Base-by-base conservation (phyloP, 1,139 yeast genomes). In the Meyerozyma elateridarum region DNA sequence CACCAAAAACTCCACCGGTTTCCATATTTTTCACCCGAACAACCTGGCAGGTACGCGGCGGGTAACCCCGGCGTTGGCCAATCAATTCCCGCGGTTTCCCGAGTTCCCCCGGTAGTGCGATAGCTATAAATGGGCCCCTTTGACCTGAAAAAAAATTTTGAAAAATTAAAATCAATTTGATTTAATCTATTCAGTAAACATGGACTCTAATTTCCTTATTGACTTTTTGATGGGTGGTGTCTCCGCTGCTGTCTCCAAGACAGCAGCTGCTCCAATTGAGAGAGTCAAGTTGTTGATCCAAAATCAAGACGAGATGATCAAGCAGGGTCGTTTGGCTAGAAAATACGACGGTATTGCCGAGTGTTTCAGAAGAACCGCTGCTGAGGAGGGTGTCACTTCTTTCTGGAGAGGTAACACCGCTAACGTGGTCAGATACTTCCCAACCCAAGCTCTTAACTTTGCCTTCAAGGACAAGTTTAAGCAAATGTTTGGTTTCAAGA, bases 331-430 rank as follows among this genome's bases (percentile, higher is more conserved):
- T 68, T 73, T 80, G 49, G 67, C 75, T 42, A 69, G 57, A 52
- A 73, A 67, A 52, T 80, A 80, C 75, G 68, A 59, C 44, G 88
- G 88, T 70, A 79, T 80, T 49, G 61, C 48, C 42, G 87, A 80
- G 56, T 76, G 84, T 64, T 80, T 80, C 82, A 68, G 60, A 52
- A 78, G 87, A 62, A 80, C 87, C 46, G 72, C 79, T 45, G 73
- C 76, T 41, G 80, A 77, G 44, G 88, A 80, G 68, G 88, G 88
- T 66, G 52, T 78, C 41, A 66, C 64, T 41, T 64, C 87, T 40
- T 76, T 80, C 76, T 80, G 88, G 88, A 75, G 87, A 73, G 88
- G 88, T 69, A 80, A 80, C 82, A 77, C 87, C 42, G 88, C 88
- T 46, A 80, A 80, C 70, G 88, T 80, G 48, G 75, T 80, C 63